phyloP scores from a whole-genome alignment of 106 monocot genomes.

The Platanthera zijinensis region DNA sequence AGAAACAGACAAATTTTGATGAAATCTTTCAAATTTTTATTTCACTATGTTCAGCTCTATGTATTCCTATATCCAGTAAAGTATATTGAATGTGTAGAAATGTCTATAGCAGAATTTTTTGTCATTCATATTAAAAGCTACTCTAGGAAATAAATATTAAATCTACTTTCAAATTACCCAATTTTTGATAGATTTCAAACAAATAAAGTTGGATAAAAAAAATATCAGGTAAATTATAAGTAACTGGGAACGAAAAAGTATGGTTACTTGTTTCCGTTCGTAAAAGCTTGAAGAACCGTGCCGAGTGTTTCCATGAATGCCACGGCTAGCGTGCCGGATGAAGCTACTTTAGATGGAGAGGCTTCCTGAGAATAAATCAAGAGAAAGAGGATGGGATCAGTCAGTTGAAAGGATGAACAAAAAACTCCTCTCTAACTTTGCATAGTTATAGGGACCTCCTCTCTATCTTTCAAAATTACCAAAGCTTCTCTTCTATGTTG shows the following conservation, averaged over 20 bases:
- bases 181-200: background rate
- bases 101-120: too few species aligned
- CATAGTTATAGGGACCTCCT: too few species aligned
- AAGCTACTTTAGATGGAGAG: slow-evolving; percentile 92
- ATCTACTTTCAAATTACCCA: too few species aligned
- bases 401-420: background rate
- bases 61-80: too few species aligned
- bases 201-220: background rate
- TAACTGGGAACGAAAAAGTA: background rate
- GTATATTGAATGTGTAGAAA: too few species aligned
- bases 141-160: too few species aligned
- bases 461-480: too few species aligned
- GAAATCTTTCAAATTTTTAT: too few species aligned
- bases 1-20: background rate
- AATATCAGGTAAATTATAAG: background rate
- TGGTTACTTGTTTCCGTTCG: slow-evolving; percentile 52
- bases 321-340: slow-evolving; percentile 87
- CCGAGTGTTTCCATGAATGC: slow-evolving; percentile 96
- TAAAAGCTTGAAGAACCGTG: slow-evolving; percentile 54
- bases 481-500: too few species aligned
- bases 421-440: too few species aligned
- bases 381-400: background rate
- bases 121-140: too few species aligned
- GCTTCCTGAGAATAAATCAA: slow-evolving; percentile 55
- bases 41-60: too few species aligned